Evolutionary conservation across 305 asterid genomes (phyloP).

Genomic region (Coffea humblotiana): DNA sequence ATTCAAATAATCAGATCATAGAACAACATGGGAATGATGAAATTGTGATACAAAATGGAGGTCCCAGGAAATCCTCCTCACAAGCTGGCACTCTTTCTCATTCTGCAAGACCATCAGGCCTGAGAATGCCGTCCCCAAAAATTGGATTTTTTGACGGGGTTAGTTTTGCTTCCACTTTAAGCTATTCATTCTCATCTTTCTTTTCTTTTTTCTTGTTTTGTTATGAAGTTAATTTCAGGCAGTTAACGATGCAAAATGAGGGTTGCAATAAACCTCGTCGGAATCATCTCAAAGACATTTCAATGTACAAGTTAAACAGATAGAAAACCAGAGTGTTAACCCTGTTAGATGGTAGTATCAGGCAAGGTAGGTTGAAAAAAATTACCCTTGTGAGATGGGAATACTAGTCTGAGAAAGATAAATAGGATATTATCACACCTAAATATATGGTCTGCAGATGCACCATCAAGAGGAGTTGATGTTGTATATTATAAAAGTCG

Average conservation of each 20-base stretch:
- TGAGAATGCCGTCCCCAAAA: constrained; percentile 91
- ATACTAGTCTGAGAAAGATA: background rate
- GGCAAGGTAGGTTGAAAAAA: background rate
- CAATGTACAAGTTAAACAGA: background rate
- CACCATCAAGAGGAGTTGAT: background rate
- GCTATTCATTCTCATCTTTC: constrained; percentile 5
- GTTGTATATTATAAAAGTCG: background rate
- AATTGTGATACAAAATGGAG: constrained; percentile 31
- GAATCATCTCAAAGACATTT: background rate
- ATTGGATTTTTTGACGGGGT: constrained; percentile 99
- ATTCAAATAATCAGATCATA: constrained; percentile 37
- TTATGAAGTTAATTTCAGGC: background rate
- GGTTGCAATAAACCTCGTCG: background rate
- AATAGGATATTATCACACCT: background rate
- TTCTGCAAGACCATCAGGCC: constrained; percentile 72
- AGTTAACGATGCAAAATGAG: constrained; percentile 3
- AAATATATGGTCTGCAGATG: background rate
- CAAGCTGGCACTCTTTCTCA: constrained; percentile 37
- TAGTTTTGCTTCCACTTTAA: constrained; percentile 31
- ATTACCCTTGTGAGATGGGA: background rate
- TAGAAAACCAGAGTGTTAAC: background rate
- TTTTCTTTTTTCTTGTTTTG: background rate
- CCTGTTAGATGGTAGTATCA: background rate
- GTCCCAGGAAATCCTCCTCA: constrained; percentile 38
- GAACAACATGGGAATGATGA: constrained; percentile 35